Percentiles rank a stretch among this genome's conserved stretches.
These are phyloP conservation scores for Malassezia dermatis DNA, from an alignment of 1,284 basidiomycete genomes.

Conservation along the genomic window DNA sequence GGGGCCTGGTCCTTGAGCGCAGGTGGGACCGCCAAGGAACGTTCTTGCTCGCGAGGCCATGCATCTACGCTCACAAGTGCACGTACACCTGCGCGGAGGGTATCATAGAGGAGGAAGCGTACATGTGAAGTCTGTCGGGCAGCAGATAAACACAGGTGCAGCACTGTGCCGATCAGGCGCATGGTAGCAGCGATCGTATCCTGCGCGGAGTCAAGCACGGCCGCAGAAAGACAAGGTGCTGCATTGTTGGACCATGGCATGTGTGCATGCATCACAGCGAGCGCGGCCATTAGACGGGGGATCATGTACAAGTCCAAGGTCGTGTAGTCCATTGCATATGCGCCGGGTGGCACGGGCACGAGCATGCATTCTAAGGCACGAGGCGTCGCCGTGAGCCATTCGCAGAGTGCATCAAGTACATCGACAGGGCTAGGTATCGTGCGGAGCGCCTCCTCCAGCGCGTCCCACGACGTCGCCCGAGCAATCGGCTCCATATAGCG, in stretches of 20 bases:
- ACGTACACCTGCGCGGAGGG: constrained; percentile 1
- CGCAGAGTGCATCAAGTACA: neutral
- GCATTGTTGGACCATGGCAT: neutral
- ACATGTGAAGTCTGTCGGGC: neutral
- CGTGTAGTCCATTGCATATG: neutral
- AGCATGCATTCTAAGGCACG: neutral
- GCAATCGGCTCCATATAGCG: constrained; percentile 10
- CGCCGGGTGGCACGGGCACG: neutral
- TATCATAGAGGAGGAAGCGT: constrained; percentile 13
- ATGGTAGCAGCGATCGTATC: constrained; percentile 4
- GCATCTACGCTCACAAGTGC: neutral
- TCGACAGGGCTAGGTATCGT: neutral
- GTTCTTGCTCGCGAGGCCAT: neutral
- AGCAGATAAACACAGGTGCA: constrained; percentile 10
- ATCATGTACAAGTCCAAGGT: constrained; percentile 15
- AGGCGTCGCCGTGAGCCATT: neutral
- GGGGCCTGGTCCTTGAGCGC: neutral
- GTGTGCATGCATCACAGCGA: constrained; percentile 7
- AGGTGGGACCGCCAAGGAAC: neutral
- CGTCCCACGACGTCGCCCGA: neutral
- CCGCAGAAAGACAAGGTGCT: neutral
- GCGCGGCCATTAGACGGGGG: constrained; percentile 6
- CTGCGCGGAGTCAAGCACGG: neutral
- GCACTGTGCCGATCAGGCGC: constrained; percentile 12
- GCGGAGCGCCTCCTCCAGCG: neutral